Base-by-base conservation (phyloP, 257 asterid species). In the Jacaranda mimosifolia region DNA sequence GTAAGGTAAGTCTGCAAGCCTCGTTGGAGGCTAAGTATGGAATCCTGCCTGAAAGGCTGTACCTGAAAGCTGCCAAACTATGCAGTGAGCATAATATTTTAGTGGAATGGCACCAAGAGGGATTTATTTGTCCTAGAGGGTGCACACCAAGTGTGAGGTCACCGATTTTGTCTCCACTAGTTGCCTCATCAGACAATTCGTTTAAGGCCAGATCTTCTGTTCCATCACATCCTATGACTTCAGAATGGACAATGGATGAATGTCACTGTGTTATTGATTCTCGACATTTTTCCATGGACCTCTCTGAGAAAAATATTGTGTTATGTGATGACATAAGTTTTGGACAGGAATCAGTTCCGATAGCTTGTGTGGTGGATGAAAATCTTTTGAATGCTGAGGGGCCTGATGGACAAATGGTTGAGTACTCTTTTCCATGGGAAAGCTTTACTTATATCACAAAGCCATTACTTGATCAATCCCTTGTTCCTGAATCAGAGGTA, bases 331-430 rank as follows among this genome's bases (percentile, higher is more conserved):
- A 96, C 79, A 89, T 96, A 66, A 96, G 97, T 82, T 93, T 93
- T 66, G 98, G 95, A 46, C 92, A 84, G 83, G 99, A 96, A 80
- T 84, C 97, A 9, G 85, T 91, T 76, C 95, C 98, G 43, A 86
- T 93, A 81, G 90, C 96, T 75, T 96, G 99, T 80, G 97, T 92
- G 80, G 94, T 96, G 76, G 98, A 96, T 77, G 99, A 96, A 77
- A 88, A 79, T 85, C 91, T 95, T 68, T 84, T 95, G 85, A 94
- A 93, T 78, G 89, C 96, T 6, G 97, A 92, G 89, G 99, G 91
- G 72, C 69, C 85, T 74, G 97, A 93, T 80, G 97, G 92, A 55
- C 97, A 90, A 77, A 82, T 82, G 79, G 66, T 83, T 9, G 91
- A 88, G 53, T 81, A 80, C 74, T 85, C 93, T 66, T 88, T 90